Evolutionary conservation across 108 stramenopile genomes (phyloP), one percentile per base, ranked within the genome.

Genomic region (Schizochytrium sp.): DNA sequence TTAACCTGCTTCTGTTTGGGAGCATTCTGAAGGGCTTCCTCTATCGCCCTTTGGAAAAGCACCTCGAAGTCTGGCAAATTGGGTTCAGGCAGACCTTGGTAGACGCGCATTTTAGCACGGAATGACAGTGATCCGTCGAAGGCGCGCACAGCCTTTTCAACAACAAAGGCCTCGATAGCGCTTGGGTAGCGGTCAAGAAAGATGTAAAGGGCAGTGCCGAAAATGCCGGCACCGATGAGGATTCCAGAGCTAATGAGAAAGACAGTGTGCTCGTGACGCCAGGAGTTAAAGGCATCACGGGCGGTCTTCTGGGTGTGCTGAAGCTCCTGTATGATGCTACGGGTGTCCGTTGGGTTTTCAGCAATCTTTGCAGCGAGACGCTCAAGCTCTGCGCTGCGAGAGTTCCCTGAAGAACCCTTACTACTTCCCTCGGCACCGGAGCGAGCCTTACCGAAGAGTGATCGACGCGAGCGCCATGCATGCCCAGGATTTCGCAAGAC

Each of bases 81-180:
- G 76, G 76, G 76, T 53, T 83, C 76, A 13, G 76, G 76, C 38
- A 83, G 76, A 53, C 76, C 76, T n/a, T 55, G 76, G 47, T 83
- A 83, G 53, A 83, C 76, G 50, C 47, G 47, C 76, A 55, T 83
- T 28, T 83, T 83, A 7, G 76, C 47, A 38, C 53, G 50, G 76
- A 83, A 83, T 47, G 76, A 83, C 50, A 83, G 76, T 53, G 76
- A 49, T 47, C 50, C 53, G 40, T 83, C 76, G 55, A 83, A 83
- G 47, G 76, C 76, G 45, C 76, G 76, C 76, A 83, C 76, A 40
- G 76, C 76, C 15, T 55, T 49, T 42, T 83, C 76, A 47, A 83
- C 76, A 40, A 83, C 76, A 42, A 83, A 83, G 76, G 53, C 47
- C 47, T 83, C 76, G 47, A 83, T 83, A 53, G 76, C 76, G 76